phyloP scores from a whole-genome alignment of 768 basidiomycete genomes.

The Scleroderma citrinum region DNA sequence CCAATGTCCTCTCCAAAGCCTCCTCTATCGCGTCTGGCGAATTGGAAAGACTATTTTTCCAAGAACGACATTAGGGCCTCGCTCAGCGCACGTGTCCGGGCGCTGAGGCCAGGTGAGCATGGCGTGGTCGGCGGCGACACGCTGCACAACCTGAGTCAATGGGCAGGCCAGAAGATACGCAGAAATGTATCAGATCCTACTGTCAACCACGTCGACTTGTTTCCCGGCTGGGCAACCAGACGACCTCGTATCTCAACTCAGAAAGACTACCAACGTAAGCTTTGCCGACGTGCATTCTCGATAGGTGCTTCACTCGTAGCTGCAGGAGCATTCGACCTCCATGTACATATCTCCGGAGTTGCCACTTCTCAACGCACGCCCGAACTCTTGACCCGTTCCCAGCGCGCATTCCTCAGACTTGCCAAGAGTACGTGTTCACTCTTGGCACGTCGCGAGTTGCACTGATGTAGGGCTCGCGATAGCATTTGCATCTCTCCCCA shows the following conservation, averaged over 20 bases:
- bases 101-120: slow-evolving; percentile 15
- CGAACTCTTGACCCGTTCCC: slow-evolving; percentile 63
- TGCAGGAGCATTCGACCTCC: slow-evolving; percentile 58
- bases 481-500: slow-evolving; percentile 76
- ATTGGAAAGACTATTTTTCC: slow-evolving; percentile 47
- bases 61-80: slow-evolving; percentile 36
- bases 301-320: background rate
- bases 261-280: slow-evolving; percentile 24
- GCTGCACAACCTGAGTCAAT: slow-evolving; percentile 49
- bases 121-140: slow-evolving; percentile 16
- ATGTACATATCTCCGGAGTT: slow-evolving; percentile 73
- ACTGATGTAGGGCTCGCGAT: slow-evolving; percentile 2
- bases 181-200: slow-evolving; percentile 21
- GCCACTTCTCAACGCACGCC: slow-evolving; percentile 55
- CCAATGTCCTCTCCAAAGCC: slow-evolving; percentile 19
- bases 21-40: slow-evolving; percentile 27
- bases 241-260: slow-evolving; percentile 31
- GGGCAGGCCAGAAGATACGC: slow-evolving; percentile 56
- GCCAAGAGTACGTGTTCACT: slow-evolving; percentile 55
- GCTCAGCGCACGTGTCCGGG: slow-evolving; percentile 10
- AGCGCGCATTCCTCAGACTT: slow-evolving; percentile 67
- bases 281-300: background rate
- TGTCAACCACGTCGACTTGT: slow-evolving; percentile 50
- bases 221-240: slow-evolving; percentile 78
- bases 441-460: background rate